phyloP scores from a whole-genome alignment of 192 early-diverging fungal species.

The Phycomyces blakesleeanus region DNA sequence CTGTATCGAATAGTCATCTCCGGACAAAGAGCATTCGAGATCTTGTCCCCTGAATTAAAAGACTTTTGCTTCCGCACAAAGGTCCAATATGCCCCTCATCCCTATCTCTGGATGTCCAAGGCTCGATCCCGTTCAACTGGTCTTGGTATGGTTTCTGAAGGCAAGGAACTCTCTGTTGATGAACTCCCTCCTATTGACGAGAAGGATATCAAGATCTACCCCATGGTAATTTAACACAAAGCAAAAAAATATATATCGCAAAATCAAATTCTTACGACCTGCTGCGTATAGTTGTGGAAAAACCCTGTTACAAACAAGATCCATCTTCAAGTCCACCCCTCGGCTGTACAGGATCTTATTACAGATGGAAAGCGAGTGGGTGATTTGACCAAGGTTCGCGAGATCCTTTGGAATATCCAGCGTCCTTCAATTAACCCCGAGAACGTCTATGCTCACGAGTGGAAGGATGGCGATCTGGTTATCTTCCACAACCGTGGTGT shows the following conservation, averaged over 20 bases:
- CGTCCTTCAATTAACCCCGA: conserved; percentile 33
- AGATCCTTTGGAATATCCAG: conserved; percentile 29
- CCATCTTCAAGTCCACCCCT: conserved; percentile 33
- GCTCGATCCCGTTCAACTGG: conserved; percentile 26
- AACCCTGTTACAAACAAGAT: conserved; percentile 37
- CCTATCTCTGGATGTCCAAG: conserved; percentile 37
- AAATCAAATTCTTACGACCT: too few species aligned
- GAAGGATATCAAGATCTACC: conserved; percentile 29
- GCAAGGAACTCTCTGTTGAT: conserved; percentile 21
- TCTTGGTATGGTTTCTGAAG: conserved; percentile 33
- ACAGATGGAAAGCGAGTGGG: conserved; percentile 36
- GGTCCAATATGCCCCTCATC: conserved; percentile 35
- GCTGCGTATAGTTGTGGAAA: conserved; percentile 26
- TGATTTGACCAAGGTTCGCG: conserved; percentile 30
- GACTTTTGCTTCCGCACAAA: conserved; percentile 32
- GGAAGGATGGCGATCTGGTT: conserved; percentile 34
- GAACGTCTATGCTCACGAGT: conserved; percentile 32
- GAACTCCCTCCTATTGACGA: conserved; percentile 29
- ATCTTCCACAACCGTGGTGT: conserved; percentile 37
- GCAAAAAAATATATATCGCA: conserved; percentile 3
- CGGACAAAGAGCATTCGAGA: conserved; percentile 33
- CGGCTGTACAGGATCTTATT: conserved; percentile 33
- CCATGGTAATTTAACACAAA: conserved; percentile 33
- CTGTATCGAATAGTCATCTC: conserved; percentile 27
- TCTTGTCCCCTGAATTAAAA: conserved; percentile 30